Percentiles rank a stretch among this genome's conserved stretches.
Conservation (phyloP, 306 rosid genomes). For the Gastrolobium bilobum region DNA sequence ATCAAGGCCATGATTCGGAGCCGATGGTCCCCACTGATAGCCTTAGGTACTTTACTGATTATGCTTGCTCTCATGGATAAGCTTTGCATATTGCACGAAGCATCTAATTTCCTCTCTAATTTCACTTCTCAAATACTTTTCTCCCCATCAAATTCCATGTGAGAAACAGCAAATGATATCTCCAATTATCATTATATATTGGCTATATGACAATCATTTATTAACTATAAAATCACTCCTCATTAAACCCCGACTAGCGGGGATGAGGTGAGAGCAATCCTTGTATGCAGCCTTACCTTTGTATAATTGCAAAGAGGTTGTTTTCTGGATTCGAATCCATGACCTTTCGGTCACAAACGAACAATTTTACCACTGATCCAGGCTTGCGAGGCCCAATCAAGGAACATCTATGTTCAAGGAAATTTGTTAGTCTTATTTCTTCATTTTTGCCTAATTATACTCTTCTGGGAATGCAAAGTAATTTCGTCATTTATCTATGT, state of each 20-base stretch:
- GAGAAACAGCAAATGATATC: neutral
- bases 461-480: neutral
- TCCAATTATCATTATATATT: conserved; percentile 14
- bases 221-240: neutral
- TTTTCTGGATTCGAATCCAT: too few species aligned
- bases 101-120: neutral
- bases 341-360: too few species aligned
- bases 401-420: neutral
- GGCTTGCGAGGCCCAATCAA: neutral
- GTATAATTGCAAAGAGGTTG: too few species aligned
- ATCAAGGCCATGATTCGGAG: conserved; percentile 44
- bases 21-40: conserved; percentile 48
- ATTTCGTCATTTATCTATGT: conserved; percentile 17
- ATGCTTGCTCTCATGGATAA: conserved; percentile 4
- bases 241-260: too few species aligned
- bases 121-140: neutral
- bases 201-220: neutral
- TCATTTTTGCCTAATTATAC: neutral
- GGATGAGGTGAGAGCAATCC: too few species aligned
- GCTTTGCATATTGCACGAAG: conserved; percentile 3
- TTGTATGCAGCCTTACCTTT: too few species aligned
- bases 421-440: neutral
- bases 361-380: too few species aligned
- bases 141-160: neutral
- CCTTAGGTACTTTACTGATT: conserved; percentile 49